Evolutionary conservation across 164 flowering plant species (phyloP).

Genomic region (Tinospora cordifolia): DNA sequence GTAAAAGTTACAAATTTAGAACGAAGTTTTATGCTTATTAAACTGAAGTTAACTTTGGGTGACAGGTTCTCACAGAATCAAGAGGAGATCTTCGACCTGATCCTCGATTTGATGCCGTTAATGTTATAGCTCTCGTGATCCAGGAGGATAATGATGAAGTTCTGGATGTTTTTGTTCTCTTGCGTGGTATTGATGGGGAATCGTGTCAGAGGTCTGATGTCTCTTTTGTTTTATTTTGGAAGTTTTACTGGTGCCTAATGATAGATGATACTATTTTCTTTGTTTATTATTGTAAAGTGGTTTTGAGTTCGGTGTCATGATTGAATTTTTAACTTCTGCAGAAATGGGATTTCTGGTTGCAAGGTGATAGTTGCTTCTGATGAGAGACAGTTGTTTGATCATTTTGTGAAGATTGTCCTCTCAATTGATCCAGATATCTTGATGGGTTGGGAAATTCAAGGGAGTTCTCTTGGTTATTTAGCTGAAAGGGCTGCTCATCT

Average conservation of each 20-base stretch:
- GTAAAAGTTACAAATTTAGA: not conserved
- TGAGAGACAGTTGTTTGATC: constrained; percentile 50
- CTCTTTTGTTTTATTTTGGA: not conserved
- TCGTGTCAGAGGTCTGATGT: constrained; percentile 20
- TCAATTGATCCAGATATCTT: constrained; percentile 80
- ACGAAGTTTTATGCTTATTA: not conserved
- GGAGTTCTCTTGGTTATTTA: constrained; percentile 81
- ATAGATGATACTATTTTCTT: not conserved
- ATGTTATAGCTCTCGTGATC: constrained; percentile 52
- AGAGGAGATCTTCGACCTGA: constrained; percentile 86
- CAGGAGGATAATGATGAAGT: constrained; percentile 50
- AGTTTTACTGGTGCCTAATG: not conserved
- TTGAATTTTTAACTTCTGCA: constrained; percentile 21
- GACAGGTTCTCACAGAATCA: constrained; percentile 76
- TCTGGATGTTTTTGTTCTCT: constrained; percentile 49
- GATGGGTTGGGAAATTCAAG: constrained; percentile 96
- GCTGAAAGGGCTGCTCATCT: constrained; percentile 89
- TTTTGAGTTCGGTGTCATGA: not conserved
- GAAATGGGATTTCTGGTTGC: constrained; percentile 60
- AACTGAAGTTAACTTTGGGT: constrained; percentile 10
- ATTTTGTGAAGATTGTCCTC: constrained; percentile 45
- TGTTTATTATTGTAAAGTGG: not conserved
- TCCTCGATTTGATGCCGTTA: constrained; percentile 83
- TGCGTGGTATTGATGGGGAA: constrained; percentile 26
- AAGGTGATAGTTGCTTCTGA: constrained; percentile 40